Conservation (phyloP, 768 basidiomycete genomes). For the Hericium coralloides region DNA sequence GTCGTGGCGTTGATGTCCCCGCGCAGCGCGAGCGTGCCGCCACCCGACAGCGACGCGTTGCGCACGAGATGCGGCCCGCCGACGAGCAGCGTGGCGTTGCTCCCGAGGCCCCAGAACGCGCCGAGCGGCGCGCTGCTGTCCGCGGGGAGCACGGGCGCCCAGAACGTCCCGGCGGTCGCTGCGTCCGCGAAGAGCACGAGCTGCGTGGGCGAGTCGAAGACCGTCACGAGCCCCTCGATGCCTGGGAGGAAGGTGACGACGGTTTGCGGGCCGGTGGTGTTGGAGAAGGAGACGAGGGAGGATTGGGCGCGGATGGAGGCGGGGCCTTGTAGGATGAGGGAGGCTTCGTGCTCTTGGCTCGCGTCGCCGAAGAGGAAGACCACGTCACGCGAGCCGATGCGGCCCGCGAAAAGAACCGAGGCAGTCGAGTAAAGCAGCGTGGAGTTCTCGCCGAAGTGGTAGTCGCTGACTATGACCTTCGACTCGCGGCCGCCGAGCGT, state of each 20-base stretch:
- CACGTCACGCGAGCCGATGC: slow-evolving; percentile 32
- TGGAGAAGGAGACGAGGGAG: not conserved
- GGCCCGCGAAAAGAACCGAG: slow-evolving; percentile 55
- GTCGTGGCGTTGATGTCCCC: slow-evolving; percentile 62
- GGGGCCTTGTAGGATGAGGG: slow-evolving; percentile 12
- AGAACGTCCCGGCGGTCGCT: slow-evolving; percentile 60
- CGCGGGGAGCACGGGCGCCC: slow-evolving; percentile 57
- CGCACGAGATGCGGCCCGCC: slow-evolving; percentile 40
- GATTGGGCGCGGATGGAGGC: not conserved
- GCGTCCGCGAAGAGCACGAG: slow-evolving; percentile 64
- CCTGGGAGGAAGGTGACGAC: slow-evolving; percentile 28
- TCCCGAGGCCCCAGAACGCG: slow-evolving; percentile 67
- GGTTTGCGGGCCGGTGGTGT: slow-evolving; percentile 37
- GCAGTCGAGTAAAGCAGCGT: slow-evolving; percentile 64
- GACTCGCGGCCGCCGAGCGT: slow-evolving; percentile 63
- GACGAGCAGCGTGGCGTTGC: slow-evolving; percentile 55
- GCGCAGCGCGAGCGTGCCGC: slow-evolving; percentile 38
- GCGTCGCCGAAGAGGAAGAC: slow-evolving; percentile 31
- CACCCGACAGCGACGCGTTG: slow-evolving; percentile 24
- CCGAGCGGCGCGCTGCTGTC: slow-evolving; percentile 32
- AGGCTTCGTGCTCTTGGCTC: slow-evolving; percentile 25
- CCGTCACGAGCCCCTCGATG: slow-evolving; percentile 32
- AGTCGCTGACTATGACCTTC: slow-evolving; percentile 65
- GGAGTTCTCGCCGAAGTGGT: slow-evolving; percentile 54
- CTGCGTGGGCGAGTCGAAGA: slow-evolving; percentile 60